Base-by-base conservation (phyloP, 306 rosid genomes). In the Delonix regia region DNA sequence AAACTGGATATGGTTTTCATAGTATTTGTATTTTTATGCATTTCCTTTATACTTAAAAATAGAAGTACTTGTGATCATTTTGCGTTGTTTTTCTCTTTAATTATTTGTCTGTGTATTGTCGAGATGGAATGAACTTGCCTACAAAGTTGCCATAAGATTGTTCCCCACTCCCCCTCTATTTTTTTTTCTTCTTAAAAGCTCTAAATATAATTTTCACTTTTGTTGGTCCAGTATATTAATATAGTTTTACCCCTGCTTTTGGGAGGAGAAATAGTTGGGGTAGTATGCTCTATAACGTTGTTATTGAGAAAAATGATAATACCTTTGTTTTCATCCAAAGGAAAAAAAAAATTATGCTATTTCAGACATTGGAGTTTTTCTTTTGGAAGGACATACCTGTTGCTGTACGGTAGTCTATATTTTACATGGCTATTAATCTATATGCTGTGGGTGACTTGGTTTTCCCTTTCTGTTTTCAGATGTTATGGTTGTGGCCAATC, bases 141-240 rank as follows among this genome's bases (percentile, higher is more conserved):
- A 72, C 82, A 84, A 80, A 80, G 87, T 78, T 91, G 94, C 7
- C 3, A 45, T 25, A 30, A 25, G 9, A 11, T 12, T 44, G 15
- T 24, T 14, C 7, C 24, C 10, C 27, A 5, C 30, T 24, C 22
- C 7, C 24, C 10, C 27, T 11, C 30, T 19, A 36, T 38, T 38
- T 38, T 6, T n/a, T 18, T 64, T 11, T 21, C 34, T 24, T 19
- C 15, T 63, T 19, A 9, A 13, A 67, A 42, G 56, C 22, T 68
- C 6, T 15, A 4, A 60, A 15, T 0, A 45, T 68, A 49, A 13
- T 24, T 45, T 24, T 68, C 39, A 24, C 22, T 24, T 24, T 22
- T 5, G 36, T 16, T 15, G 11, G 9, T 11, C 45, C 11, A 66
- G 8, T 66, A 21, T 25, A 39, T 41, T 63, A 19, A 65, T 39